These are phyloP conservation scores for Ophiostoma montium DNA, from an alignment of 2,329 filamentous ascomycete species.

Conservation along the genomic window DNA sequence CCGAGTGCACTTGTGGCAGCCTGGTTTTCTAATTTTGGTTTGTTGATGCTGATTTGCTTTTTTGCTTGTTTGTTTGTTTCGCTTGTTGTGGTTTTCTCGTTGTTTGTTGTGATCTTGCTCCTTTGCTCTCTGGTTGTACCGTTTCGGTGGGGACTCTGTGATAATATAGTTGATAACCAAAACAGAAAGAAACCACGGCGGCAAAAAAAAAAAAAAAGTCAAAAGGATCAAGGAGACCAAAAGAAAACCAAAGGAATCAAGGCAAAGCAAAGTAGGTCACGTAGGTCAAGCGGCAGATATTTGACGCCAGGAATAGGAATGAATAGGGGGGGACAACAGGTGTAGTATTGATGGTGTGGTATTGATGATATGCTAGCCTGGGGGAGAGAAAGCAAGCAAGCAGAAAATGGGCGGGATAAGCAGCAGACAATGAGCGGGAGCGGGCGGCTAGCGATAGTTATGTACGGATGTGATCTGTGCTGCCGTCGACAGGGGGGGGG, in stretches of 20 bases:
- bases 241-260: too few relatives aligned
- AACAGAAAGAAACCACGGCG: not conserved
- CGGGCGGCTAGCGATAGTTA: conserved; percentile 35
- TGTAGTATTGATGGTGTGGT: too few relatives aligned
- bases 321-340: too few relatives aligned
- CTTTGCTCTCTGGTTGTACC: not conserved
- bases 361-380: conserved; percentile 8
- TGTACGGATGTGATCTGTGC: conserved; percentile 23
- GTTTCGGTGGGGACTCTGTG: too few relatives aligned
- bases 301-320: too few relatives aligned
- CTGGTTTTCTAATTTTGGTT: not conserved
- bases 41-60: not conserved
- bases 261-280: too few relatives aligned
- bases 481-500: not conserved
- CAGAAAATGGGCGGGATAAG: conserved; percentile 25
- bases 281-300: not conserved
- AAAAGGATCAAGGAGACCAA: too few relatives aligned
- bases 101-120: not conserved
- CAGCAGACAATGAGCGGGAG: conserved; percentile 18
- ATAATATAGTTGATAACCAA: not conserved
- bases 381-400: conserved; percentile 2
- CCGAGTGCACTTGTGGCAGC: not conserved
- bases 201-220: not conserved
- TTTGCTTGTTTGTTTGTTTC: not conserved
- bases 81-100: not conserved